Percentiles rank a stretch among this genome's conserved stretches.
These are phyloP conservation scores for Aspergillus luchuensis DNA, from an alignment of 2,329 filamentous ascomycete genomes.

Conservation along the genomic window DNA sequence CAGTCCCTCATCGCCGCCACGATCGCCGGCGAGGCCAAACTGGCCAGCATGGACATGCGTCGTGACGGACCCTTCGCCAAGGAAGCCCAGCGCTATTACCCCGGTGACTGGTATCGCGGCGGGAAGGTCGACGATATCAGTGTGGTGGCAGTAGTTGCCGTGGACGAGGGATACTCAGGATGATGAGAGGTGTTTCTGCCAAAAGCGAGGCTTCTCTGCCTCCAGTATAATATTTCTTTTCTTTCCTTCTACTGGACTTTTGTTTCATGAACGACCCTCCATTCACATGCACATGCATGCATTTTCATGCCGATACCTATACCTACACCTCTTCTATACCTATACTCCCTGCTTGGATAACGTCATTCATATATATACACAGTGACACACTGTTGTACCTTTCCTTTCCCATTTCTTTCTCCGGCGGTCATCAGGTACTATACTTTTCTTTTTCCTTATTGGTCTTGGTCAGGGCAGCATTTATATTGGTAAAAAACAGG, in stretches of 20 bases:
- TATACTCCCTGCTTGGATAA: too few relatives aligned
- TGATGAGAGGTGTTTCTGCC: neutral
- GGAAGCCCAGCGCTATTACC: constrained; percentile 86
- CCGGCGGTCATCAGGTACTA: neutral
- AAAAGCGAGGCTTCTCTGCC: neutral
- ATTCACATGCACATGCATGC: neutral
- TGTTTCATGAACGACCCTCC: neutral
- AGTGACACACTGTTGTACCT: neutral
- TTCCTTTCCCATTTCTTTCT: neutral
- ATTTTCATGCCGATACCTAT: neutral
- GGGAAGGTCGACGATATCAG: constrained; percentile 97
- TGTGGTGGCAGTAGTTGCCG: constrained; percentile 76
- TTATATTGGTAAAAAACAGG: too few relatives aligned
- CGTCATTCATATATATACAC: neutral
- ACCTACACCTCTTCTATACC: neutral
- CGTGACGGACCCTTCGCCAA: constrained; percentile 92
- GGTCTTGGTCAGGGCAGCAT: neutral
- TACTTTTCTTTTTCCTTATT: neutral
- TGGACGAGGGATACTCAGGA: constrained; percentile 53
- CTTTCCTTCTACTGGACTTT: too few relatives aligned
- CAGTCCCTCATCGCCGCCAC: constrained; percentile 78
- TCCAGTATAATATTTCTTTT: neutral
- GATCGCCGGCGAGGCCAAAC: constrained; percentile 79
- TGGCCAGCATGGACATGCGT: constrained; percentile 77
- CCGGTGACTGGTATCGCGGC: constrained; percentile 81